Percentiles rank a stretch among this genome's conserved stretches.
These are phyloP conservation scores for Neonectria punicea DNA, from an alignment of 2,329 filamentous ascomycete species.

Conservation along the genomic window DNA sequence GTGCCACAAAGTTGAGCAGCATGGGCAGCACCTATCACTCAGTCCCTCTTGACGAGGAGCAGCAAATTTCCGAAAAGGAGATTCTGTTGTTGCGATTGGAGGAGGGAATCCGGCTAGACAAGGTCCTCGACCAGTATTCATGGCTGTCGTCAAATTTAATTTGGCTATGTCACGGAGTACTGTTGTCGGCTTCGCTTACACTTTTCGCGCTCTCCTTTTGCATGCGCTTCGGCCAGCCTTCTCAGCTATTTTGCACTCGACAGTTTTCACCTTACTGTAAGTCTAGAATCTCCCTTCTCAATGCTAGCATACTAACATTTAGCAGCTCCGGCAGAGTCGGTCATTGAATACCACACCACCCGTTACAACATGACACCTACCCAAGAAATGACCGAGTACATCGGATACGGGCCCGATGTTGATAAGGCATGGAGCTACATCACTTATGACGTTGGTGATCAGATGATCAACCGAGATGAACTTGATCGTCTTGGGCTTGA, in stretches of 20 bases:
- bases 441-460: slow-evolving; percentile 63
- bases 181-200: slow-evolving; percentile 26
- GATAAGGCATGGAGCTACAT: slow-evolving; percentile 68
- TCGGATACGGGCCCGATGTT: slow-evolving; percentile 66
- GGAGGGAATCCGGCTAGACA: neutral
- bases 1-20: too few relatives aligned
- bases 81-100: slow-evolving; percentile 13
- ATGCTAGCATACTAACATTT: neutral
- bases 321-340: slow-evolving; percentile 57
- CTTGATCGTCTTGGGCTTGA: slow-evolving; percentile 63
- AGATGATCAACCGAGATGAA: slow-evolving; percentile 66
- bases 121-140: neutral
- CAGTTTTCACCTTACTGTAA: slow-evolving; percentile 30
- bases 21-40: slow-evolving; percentile 14
- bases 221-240: slow-evolving; percentile 6
- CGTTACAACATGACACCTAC: slow-evolving; percentile 61
- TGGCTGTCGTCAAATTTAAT: slow-evolving; percentile 1
- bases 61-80: slow-evolving; percentile 25
- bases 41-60: slow-evolving; percentile 30
- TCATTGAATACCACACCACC: slow-evolving; percentile 60
- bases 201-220: slow-evolving; percentile 29
- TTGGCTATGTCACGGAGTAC: slow-evolving; percentile 29
- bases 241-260: neutral
- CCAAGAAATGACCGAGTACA: slow-evolving; percentile 59
- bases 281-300: accelerated